Evolutionary conservation across 2,329 filamentous ascomycete genomes (phyloP), one percentile per base, ranked within the genome.

Genomic region (Xylaria sp.): DNA sequence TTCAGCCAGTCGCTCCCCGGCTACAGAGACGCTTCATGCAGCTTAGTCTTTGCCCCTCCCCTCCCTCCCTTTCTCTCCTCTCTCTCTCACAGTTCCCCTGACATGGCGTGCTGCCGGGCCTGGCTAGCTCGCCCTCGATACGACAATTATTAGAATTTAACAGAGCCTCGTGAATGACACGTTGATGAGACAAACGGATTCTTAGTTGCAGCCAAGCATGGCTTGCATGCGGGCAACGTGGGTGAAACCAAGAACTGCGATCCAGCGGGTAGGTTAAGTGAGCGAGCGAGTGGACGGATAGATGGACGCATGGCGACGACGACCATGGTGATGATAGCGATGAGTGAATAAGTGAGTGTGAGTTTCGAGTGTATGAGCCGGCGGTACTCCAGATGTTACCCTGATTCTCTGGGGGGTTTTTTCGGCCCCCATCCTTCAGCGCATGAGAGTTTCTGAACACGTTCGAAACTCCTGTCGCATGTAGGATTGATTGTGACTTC

Each of bases 381-480:
- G 65, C 37, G 20, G 52, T 56, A 58, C 65, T 65, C 57, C 13
- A 41, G 46, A 54, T 62, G 60, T 50, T 62, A 67, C 64, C 60
- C 57, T 13, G 18, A 8, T 50, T 44, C 60, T 39, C 55, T 23
- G 59, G 37, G 54, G 25, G 54, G 25, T 39, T 44, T 55, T 52
- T 25, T 3, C 23, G 28, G 37, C 25, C 25, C 54, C 48, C 54
- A 25, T 25, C 37, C 46, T 37, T 25, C 51, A 48, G 37, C 39
- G 52, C 60, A 63, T 51, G 28, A 68, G 52, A 3, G 37, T 55
- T 28, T 44, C 31, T 60, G 37, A 58, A 46, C 57, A 58, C 18
- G 34, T 37, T 63, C 66, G 68, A 70, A 65, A 65, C 65, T 60
- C 65, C 37, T 68, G 69, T 70, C 65, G 66, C 63, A 66, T 59